A percentile compares a stretch with the other conserved stretches of the same genome.
phyloP scores from a whole-genome alignment of 2,329 filamentous ascomycete species.

The Plectosphaerella plurivora region DNA sequence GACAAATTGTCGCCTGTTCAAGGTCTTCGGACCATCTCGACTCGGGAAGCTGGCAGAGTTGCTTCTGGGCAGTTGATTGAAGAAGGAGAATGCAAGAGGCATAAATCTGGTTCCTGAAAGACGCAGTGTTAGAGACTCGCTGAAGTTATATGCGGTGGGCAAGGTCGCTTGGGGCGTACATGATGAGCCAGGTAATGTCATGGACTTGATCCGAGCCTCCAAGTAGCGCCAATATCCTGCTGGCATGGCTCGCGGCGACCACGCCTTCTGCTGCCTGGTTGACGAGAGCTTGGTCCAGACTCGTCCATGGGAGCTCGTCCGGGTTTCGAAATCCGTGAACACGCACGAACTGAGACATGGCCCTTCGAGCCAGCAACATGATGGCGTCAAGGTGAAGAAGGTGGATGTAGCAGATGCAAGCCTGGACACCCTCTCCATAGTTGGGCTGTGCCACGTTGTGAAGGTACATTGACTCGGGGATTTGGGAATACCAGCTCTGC shows the following conservation, averaged over 20 bases:
- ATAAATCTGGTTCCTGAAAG: constrained; percentile 22
- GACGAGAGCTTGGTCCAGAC: constrained; percentile 6
- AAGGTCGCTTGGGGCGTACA: constrained; percentile 14
- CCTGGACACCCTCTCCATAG: constrained; percentile 9
- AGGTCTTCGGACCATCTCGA: constrained; percentile 20
- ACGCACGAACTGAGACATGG: constrained; percentile 18
- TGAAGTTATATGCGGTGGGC: too few species aligned
- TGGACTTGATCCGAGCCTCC: constrained; percentile 14
- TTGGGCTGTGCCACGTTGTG: constrained; percentile 10
- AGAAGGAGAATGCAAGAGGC: constrained; percentile 22
- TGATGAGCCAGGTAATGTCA: constrained; percentile 22
- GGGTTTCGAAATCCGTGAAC: neutral
- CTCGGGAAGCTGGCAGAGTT: constrained; percentile 17
- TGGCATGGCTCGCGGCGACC: constrained; percentile 18
- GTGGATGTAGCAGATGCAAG: constrained; percentile 22
- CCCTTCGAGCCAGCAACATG: constrained; percentile 24
- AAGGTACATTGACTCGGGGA: constrained; percentile 18
- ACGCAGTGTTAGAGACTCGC: neutral
- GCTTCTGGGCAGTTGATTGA: constrained; percentile 22
- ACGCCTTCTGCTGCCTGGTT: constrained; percentile 16
- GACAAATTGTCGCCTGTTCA: constrained; percentile 17
- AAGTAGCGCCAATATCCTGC: constrained; percentile 17
- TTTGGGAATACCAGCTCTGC: constrained; percentile 19
- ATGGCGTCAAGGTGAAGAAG: constrained; percentile 24
- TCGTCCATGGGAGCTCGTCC: neutral